Conservation (phyloP, 2,329 filamentous ascomycete species). For the Diaporthe citri region DNA sequence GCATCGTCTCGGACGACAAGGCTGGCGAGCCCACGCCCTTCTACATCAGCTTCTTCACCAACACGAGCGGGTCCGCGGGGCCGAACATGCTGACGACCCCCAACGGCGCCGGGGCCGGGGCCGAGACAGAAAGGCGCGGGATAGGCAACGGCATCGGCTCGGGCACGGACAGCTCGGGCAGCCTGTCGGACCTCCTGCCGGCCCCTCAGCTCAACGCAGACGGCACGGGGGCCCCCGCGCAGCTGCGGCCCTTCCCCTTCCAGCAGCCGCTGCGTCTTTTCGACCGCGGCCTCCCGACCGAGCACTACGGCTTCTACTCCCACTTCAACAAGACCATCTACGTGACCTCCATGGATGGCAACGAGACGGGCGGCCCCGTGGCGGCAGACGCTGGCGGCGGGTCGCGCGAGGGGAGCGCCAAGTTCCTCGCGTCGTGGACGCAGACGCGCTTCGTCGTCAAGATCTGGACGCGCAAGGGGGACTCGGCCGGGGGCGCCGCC, state of each 20-base stretch:
- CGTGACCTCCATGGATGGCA: constrained; percentile 68
- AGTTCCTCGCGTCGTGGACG: constrained; percentile 68
- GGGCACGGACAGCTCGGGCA: constrained; percentile 47
- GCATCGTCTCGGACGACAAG: constrained; percentile 71
- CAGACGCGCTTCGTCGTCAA: constrained; percentile 74
- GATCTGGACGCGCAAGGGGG: constrained; percentile 69
- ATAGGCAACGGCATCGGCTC: constrained; percentile 42
- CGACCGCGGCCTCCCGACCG: constrained; percentile 82
- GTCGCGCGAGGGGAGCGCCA: constrained; percentile 64
- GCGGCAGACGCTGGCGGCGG: constrained; percentile 67
- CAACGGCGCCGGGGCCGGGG: not conserved
- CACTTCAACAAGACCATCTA: constrained; percentile 93
- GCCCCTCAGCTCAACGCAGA: constrained; percentile 72
- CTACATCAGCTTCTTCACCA: constrained; percentile 79
- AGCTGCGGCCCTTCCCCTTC: constrained; percentile 76
- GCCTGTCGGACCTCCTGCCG: constrained; percentile 70
- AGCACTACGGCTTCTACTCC: constrained; percentile 95
- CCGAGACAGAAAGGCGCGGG: constrained; percentile 47
- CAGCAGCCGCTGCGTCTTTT: constrained; percentile 88
- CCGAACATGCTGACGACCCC: constrained; percentile 43
- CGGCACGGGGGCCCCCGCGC: constrained; percentile 79
- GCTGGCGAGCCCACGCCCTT: constrained; percentile 90
- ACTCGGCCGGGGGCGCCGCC: constrained; percentile 54
- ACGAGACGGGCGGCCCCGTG: constrained; percentile 54
- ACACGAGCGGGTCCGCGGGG: constrained; percentile 52